A percentile compares a stretch with the other conserved stretches of the same genome.
These are phyloP conservation scores for Globisporangium iwayamae DNA, from an alignment of 352 stramenopile genomes.

Conservation along the genomic window DNA sequence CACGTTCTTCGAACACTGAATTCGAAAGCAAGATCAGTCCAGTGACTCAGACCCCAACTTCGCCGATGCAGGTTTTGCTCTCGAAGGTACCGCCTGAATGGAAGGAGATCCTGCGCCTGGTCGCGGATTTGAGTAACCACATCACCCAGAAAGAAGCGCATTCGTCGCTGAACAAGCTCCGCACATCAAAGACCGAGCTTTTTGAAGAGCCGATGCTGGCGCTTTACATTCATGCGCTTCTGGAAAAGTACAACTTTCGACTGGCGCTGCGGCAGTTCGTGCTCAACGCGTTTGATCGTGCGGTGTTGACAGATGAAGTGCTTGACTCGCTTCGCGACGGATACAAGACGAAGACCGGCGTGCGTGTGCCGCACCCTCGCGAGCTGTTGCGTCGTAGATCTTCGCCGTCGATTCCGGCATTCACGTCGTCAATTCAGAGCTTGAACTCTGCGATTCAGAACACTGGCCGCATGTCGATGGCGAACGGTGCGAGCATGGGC, in stretches of 20 bases:
- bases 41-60: slow-evolving; percentile 57
- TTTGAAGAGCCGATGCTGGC: slow-evolving; percentile 84
- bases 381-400: slow-evolving; percentile 66
- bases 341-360: slow-evolving; percentile 38
- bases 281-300: slow-evolving; percentile 80
- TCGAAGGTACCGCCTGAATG: slow-evolving; percentile 69
- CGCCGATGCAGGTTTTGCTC: slow-evolving; percentile 63
- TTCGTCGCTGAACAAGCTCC: slow-evolving; percentile 80
- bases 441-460: slow-evolving; percentile 75
- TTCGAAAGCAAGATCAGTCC: slow-evolving; percentile 25
- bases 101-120: slow-evolving; percentile 71
- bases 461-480: slow-evolving; percentile 55
- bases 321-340: slow-evolving; percentile 61
- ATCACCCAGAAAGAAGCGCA: slow-evolving; percentile 89
- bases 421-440: slow-evolving; percentile 81
- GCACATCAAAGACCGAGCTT: slow-evolving; percentile 55
- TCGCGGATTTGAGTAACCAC: slow-evolving; percentile 86
- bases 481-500: slow-evolving; percentile 24
- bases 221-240: slow-evolving; percentile 76
- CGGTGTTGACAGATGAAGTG: slow-evolving; percentile 68
- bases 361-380: slow-evolving; percentile 43
- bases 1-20: slow-evolving; percentile 25
- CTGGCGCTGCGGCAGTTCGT: slow-evolving; percentile 84
- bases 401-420: slow-evolving; percentile 84
- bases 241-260: slow-evolving; percentile 85